Percentiles rank a stretch among this genome's conserved stretches.
phyloP scores from a whole-genome alignment of 352 stramenopile genomes.

The Thraustochytrium striatum region DNA sequence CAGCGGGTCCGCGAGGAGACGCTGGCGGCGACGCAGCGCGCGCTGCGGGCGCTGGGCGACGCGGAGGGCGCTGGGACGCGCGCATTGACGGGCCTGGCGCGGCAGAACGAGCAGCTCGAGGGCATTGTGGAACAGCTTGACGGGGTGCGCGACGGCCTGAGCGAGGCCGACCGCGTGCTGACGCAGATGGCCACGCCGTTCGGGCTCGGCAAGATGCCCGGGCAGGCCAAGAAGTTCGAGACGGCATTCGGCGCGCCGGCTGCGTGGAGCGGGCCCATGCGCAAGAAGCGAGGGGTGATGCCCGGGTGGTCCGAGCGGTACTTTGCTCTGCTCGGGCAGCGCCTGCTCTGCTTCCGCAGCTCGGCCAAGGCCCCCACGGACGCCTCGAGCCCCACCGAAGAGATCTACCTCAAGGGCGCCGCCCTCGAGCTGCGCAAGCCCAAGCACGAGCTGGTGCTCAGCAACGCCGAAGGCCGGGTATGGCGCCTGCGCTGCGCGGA shows the following conservation, averaged over 20 bases:
- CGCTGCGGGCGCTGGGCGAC: not conserved
- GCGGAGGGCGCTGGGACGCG: not conserved
- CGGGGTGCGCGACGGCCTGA: not conserved
- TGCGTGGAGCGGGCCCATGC: slow-evolving; percentile 29
- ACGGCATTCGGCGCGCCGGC: slow-evolving; percentile 1
- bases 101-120: slow-evolving; percentile 29
- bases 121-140: slow-evolving; percentile 3
- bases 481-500: slow-evolving; percentile 18
- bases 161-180: slow-evolving; percentile 16
- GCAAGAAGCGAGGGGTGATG: not conserved
- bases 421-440: not conserved
- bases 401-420: not conserved
- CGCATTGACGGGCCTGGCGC: not conserved
- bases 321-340: slow-evolving; percentile 7
- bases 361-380: not conserved
- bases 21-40: not conserved
- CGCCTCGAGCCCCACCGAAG: not conserved
- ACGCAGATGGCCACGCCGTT: slow-evolving; percentile 21
- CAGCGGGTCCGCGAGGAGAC: too few species aligned
- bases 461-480: not conserved
- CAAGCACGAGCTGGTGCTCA: not conserved
- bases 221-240: slow-evolving; percentile 24
- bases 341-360: slow-evolving; percentile 21
- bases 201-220: not conserved
- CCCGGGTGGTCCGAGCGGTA: not conserved